Conservation (phyloP, 306 rosid genomes). For the Phaseolus lunatus region DNA sequence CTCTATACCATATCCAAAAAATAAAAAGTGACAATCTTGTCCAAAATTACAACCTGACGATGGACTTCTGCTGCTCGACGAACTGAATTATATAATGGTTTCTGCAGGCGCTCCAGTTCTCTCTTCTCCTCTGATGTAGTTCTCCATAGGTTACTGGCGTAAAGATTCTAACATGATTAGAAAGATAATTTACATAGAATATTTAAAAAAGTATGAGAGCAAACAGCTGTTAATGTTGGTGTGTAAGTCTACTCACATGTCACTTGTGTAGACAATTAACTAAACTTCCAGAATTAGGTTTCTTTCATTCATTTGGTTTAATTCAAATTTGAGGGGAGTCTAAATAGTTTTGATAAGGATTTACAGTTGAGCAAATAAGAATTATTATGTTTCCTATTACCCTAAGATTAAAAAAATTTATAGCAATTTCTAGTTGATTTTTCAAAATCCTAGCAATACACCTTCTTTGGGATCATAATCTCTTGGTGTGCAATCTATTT, state of each 20-base stretch:
- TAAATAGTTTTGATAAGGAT: not conserved
- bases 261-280: slow-evolving; percentile 25
- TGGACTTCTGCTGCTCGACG: slow-evolving; percentile 99
- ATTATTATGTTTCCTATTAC: not conserved
- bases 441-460: not conserved
- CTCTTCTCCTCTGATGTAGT: slow-evolving; percentile 96
- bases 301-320: slow-evolving; percentile 28
- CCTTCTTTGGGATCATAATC: slow-evolving; percentile 18
- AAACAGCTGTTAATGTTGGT: slow-evolving; percentile 5
- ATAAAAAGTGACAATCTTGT: not conserved
- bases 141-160: slow-evolving; percentile 88
- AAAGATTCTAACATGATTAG: slow-evolving; percentile 29
- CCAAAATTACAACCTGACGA: slow-evolving; percentile 79
- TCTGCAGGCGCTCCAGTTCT: slow-evolving; percentile 95
- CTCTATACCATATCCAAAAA: slow-evolving; percentile 20
- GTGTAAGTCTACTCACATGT: slow-evolving; percentile 8
- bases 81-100: slow-evolving; percentile 88
- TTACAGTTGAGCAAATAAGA: not conserved
- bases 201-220: slow-evolving; percentile 12
- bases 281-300: not conserved
- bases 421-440: not conserved
- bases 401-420: not conserved
- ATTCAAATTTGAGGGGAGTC: slow-evolving; percentile 12
- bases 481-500: slow-evolving; percentile 16
- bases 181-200: slow-evolving; percentile 16